Percentiles rank a stretch among this genome's conserved stretches.
These are phyloP conservation scores for Drechslerella dactyloides DNA, from an alignment of 2,329 filamentous ascomycete genomes.

Conservation along the genomic window DNA sequence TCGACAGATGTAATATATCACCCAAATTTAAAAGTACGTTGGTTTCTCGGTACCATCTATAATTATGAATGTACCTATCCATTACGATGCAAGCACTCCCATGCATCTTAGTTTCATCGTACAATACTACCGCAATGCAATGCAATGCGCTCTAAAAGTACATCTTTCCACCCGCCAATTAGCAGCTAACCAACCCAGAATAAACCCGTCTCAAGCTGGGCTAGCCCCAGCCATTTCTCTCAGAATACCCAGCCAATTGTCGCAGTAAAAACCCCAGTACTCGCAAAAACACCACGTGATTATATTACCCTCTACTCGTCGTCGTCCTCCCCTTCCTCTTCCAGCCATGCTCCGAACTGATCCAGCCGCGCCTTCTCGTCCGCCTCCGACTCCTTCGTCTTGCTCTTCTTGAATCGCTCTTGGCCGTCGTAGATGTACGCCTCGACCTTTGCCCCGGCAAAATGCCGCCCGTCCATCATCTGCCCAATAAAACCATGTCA, in stretches of 20 bases:
- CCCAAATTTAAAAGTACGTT: too few relatives aligned
- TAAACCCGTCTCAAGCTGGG: too few relatives aligned
- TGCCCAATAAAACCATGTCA: conserved; percentile 54
- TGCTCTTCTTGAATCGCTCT: conserved; percentile 72
- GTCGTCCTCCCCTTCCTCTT: conserved; percentile 47
- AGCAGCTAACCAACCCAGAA: background rate
- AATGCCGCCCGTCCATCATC: conserved; percentile 79
- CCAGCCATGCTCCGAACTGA: conserved; percentile 55
- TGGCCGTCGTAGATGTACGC: conserved; percentile 74
- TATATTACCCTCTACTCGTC: background rate
- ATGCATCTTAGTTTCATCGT: conserved; percentile 5
- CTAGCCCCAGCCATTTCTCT: too few relatives aligned
- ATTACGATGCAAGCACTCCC: too few relatives aligned
- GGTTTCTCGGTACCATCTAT: too few relatives aligned
- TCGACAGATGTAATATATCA: too few relatives aligned
- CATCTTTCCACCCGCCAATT: background rate
- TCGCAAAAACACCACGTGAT: too few relatives aligned
- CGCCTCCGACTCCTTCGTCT: conserved; percentile 61
- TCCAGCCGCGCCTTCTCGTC: conserved; percentile 59
- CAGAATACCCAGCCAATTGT: too few relatives aligned
- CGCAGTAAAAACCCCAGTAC: too few relatives aligned
- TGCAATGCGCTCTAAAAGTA: background rate
- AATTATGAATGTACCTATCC: too few relatives aligned
- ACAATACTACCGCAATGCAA: conserved; percentile 10
- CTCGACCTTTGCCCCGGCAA: conserved; percentile 73